Evolutionary conservation across 1,284 basidiomycete genomes (phyloP), one percentile per base, ranked within the genome.

Genomic region (Naganishia sp.): DNA sequence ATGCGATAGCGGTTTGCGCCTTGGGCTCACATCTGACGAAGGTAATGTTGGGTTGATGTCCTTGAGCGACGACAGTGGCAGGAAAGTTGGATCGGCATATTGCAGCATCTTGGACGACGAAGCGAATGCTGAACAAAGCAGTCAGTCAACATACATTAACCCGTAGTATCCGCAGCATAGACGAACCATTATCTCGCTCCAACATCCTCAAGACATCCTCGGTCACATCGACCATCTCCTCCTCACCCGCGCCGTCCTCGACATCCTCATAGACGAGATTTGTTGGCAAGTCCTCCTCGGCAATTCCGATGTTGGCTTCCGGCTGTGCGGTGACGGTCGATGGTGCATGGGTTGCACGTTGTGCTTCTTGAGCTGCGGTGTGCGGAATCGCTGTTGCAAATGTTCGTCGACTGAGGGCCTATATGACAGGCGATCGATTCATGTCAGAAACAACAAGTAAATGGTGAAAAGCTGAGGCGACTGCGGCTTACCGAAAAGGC

Each of bases 51-150:
- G 77, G 28, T 72, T 73, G 11, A 69, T 10, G 3, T 74, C 73
- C 10, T 71, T 71, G 11, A 80, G 70, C 6, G 75, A 76, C 5
- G 78, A 79, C 10, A 79, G 65, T 6, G 79, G 79, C 32, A 76
- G 68, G 46, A 72, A 65, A n/a, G 63, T 43, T 6, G 58, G 55
- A 25, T 65, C 47, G 31, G 57, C 47, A 31, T 51, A 52, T 17
- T 51, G 53, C 35, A 49, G 54, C 25, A 52, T 45, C 50, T 60
- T 56, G n/a, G 45, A 54, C 5, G 62, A 51, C 17, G 42, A 53
- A 28, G 56, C 55, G 41, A 46, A 63, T 11, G 41, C 66, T 57
- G 32, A 23, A 17, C 46, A 57, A 21, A 17, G 17, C 17, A 41
- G 10, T 32, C 42, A 39, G 17, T 32, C 21, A 43, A 17, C 35